A percentile compares a stretch with the other conserved stretches of the same genome.
Evolutionary conservation across 2,329 filamentous ascomycete genomes (phyloP).

Genomic region (Talaromyces sp.): DNA sequence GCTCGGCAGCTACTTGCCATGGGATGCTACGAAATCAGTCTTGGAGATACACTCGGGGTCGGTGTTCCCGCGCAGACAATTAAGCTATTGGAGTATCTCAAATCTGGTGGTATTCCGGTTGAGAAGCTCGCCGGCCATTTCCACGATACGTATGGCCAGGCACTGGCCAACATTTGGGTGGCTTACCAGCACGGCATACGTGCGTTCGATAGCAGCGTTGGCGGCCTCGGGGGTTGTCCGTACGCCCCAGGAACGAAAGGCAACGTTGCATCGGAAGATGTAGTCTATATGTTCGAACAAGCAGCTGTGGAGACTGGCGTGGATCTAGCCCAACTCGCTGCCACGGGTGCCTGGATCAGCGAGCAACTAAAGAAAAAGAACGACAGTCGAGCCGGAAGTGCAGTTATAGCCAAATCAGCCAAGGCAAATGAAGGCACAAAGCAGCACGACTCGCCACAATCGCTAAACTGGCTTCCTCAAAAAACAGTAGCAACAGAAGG

Average conservation of each 20-base stretch:
- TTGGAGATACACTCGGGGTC: slow-evolving; percentile 91
- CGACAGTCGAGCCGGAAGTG: slow-evolving; percentile 52
- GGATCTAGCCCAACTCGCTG: slow-evolving; percentile 56
- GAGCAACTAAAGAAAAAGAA: slow-evolving; percentile 59
- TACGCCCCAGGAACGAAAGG: slow-evolving; percentile 82
- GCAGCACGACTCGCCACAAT: too few species aligned
- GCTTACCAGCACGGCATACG: slow-evolving; percentile 72
- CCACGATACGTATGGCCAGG: slow-evolving; percentile 84
- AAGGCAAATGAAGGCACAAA: too few species aligned
- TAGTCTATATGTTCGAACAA: slow-evolving; percentile 62
- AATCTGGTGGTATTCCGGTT: slow-evolving; percentile 54
- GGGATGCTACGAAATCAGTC: slow-evolving; percentile 84
- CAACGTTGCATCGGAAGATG: slow-evolving; percentile 79
- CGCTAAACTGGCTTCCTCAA: neutral
- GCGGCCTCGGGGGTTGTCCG: slow-evolving; percentile 77
- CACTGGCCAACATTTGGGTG: slow-evolving; percentile 74
- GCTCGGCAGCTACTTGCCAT: slow-evolving; percentile 67
- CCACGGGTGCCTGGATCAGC: slow-evolving; percentile 70
- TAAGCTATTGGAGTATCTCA: slow-evolving; percentile 27
- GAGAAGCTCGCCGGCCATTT: slow-evolving; percentile 78
- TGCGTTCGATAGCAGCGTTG: slow-evolving; percentile 75
- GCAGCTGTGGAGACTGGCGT: slow-evolving; percentile 72
- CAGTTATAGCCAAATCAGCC: neutral
- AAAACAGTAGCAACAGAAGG: slow-evolving; percentile 16
- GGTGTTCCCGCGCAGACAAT: slow-evolving; percentile 54